Percentiles rank a stretch among this genome's conserved stretches.
These are phyloP conservation scores for Epichloe gansuensis DNA, from an alignment of 2,329 filamentous ascomycete genomes.

Conservation along the genomic window DNA sequence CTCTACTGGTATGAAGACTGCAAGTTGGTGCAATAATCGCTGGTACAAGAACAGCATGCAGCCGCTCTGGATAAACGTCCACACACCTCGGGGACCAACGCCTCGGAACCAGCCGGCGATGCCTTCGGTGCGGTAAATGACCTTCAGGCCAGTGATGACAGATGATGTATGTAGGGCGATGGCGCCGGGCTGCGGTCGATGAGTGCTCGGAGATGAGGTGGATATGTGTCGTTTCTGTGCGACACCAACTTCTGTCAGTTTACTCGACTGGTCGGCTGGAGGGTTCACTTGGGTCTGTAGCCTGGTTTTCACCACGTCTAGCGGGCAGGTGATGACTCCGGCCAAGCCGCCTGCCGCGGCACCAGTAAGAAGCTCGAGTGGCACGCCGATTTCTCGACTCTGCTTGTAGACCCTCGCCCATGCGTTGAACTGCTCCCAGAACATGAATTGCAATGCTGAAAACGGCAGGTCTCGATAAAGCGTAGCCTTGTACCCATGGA, in stretches of 20 bases:
- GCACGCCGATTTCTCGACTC: constrained; percentile 71
- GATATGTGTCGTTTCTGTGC: constrained; percentile 64
- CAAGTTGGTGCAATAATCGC: constrained; percentile 66
- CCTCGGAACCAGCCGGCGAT: constrained; percentile 85
- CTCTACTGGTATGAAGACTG: constrained; percentile 30
- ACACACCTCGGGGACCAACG: constrained; percentile 82
- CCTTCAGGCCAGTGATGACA: constrained; percentile 65
- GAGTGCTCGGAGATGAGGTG: constrained; percentile 77
- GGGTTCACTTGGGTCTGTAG: constrained; percentile 77
- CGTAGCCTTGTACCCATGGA: constrained; percentile 94
- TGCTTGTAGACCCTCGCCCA: constrained; percentile 69
- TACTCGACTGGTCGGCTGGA: constrained; percentile 15
- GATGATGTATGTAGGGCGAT: constrained; percentile 79
- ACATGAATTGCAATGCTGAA: constrained; percentile 92
- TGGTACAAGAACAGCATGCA: constrained; percentile 97
- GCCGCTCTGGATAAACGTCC: constrained; percentile 94
- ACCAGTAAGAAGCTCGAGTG: constrained; percentile 78
- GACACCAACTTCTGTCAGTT: constrained; percentile 23
- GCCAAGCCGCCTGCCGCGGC: constrained; percentile 84
- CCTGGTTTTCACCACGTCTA: constrained; percentile 94
- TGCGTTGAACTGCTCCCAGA: constrained; percentile 87
- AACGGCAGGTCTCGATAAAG: constrained; percentile 90
- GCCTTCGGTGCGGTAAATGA: constrained; percentile 87
- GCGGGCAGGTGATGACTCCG: constrained; percentile 84
- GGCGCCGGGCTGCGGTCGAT: constrained; percentile 65